phyloP scores from a whole-genome alignment of 768 basidiomycete species.

The Thelephora ganbajun region DNA sequence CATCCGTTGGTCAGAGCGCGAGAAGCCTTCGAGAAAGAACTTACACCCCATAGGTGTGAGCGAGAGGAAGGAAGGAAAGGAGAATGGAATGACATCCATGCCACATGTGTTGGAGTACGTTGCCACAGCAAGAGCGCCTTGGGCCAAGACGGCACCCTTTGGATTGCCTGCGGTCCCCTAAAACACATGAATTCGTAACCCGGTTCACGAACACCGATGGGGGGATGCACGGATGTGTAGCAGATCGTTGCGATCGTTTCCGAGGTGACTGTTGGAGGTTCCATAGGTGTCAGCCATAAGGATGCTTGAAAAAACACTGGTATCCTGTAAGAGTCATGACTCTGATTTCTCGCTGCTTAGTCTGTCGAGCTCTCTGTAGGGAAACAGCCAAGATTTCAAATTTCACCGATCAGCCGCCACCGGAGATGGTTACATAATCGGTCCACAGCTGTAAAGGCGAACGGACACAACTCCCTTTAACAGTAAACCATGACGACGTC shows the following conservation, averaged over 20 bases:
- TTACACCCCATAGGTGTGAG: constrained; percentile 78
- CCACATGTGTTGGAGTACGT: constrained; percentile 46
- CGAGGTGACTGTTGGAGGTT: constrained; percentile 43
- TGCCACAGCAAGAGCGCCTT: constrained; percentile 50
- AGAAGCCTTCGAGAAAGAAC: background rate
- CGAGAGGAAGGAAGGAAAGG: constrained; percentile 73
- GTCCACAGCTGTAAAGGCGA: too few relatives aligned
- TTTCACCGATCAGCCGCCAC: too few relatives aligned
- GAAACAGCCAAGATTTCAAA: constrained; percentile 33
- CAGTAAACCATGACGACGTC: too few relatives aligned
- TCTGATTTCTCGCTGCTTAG: constrained; percentile 41
- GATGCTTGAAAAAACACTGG: constrained; percentile 23
- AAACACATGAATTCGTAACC: background rate
- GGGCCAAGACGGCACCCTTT: constrained; percentile 75
- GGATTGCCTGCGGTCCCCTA: constrained; percentile 75
- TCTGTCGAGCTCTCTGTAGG: constrained; percentile 49
- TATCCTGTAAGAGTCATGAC: constrained; percentile 55
- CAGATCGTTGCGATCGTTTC: constrained; percentile 73
- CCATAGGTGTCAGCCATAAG: constrained; percentile 27
- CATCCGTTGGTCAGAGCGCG: constrained; percentile 2
- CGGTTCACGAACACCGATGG: background rate
- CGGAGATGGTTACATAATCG: too few relatives aligned
- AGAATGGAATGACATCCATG: constrained; percentile 25
- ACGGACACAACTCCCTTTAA: too few relatives aligned
- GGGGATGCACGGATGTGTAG: constrained; percentile 77